Evolutionary conservation across 2,329 filamentous ascomycete genomes (phyloP).

Genomic region (Cladophialophora bantiana): DNA sequence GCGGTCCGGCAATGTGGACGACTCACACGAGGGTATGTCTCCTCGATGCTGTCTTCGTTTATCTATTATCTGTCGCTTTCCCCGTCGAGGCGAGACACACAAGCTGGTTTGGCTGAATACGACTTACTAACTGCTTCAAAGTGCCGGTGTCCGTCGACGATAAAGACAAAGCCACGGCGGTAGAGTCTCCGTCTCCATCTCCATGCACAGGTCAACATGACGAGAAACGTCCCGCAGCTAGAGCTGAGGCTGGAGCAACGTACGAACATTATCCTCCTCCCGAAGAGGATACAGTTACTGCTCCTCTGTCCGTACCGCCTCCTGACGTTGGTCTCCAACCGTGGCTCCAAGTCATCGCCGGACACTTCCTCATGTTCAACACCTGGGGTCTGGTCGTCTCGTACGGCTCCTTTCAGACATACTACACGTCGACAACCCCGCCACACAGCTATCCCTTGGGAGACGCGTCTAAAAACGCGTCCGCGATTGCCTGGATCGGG

Average conservation of each 20-base stretch:
- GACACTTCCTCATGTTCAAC: conserved; percentile 8
- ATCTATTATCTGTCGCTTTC: background rate
- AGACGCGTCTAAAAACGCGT: background rate
- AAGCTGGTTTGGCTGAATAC: background rate
- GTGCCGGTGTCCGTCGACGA: background rate
- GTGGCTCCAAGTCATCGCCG: conserved; percentile 10
- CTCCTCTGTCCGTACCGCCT: background rate
- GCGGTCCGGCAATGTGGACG: background rate
- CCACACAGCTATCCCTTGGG: background rate
- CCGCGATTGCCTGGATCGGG: conserved; percentile 10
- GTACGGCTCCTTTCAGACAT: conserved; percentile 8
- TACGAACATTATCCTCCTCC: background rate
- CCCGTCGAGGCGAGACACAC: background rate
- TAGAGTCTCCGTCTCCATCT: background rate
- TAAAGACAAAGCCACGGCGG: background rate
- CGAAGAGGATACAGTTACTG: background rate
- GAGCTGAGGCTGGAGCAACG: background rate
- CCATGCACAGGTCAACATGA: background rate
- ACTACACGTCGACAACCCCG: conserved; percentile 2
- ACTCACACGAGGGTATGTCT: background rate
- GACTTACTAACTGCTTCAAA: background rate
- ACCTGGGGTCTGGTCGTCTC: conserved; percentile 1
- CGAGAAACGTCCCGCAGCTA: background rate
- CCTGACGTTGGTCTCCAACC: conserved; percentile 10
- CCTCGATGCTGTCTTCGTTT: background rate